phyloP scores from a whole-genome alignment of 352 stramenopile species.

The Globisporangium uncinulatum region DNA sequence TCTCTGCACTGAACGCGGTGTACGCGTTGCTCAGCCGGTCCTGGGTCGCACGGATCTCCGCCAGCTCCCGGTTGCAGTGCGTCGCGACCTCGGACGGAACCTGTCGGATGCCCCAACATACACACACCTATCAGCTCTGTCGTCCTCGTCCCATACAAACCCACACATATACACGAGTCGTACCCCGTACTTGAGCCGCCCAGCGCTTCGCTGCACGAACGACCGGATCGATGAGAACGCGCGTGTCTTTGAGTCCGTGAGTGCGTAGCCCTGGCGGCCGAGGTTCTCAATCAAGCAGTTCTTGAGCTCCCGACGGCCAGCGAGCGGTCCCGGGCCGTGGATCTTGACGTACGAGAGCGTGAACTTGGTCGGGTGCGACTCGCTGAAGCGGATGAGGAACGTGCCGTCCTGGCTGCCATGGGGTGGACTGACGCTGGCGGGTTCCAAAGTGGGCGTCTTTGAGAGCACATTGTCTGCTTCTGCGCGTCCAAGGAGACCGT shows the following conservation, averaged over 20 bases:
- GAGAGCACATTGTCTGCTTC: constrained; percentile 42
- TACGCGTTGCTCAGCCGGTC: constrained; percentile 54
- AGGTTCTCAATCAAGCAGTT: constrained; percentile 72
- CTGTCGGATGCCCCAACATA: constrained; percentile 13
- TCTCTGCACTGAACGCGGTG: constrained; percentile 63
- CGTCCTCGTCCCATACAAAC: no score
- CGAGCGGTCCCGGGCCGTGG: constrained; percentile 20
- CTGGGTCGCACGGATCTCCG: constrained; percentile 27
- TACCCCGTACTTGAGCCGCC: constrained; percentile 60
- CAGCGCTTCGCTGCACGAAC: constrained; percentile 56
- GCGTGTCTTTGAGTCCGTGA: constrained; percentile 39
- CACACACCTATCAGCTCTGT: no score
- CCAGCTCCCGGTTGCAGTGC: constrained; percentile 53
- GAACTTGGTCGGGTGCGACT: constrained; percentile 73
- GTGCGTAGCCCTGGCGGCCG: constrained; percentile 37
- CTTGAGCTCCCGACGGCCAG: constrained; percentile 45
- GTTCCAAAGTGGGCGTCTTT: background rate
- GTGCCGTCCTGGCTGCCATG: constrained; percentile 33
- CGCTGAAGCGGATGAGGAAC: constrained; percentile 76
- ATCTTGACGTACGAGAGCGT: constrained; percentile 77
- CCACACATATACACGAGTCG: no score
- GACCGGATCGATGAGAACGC: constrained; percentile 54
- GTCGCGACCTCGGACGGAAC: constrained; percentile 45
- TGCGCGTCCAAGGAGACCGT: constrained; percentile 45
- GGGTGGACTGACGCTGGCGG: background rate